Conservation (phyloP, 129 eudicot species). For the Flaveria ramosissima region DNA sequence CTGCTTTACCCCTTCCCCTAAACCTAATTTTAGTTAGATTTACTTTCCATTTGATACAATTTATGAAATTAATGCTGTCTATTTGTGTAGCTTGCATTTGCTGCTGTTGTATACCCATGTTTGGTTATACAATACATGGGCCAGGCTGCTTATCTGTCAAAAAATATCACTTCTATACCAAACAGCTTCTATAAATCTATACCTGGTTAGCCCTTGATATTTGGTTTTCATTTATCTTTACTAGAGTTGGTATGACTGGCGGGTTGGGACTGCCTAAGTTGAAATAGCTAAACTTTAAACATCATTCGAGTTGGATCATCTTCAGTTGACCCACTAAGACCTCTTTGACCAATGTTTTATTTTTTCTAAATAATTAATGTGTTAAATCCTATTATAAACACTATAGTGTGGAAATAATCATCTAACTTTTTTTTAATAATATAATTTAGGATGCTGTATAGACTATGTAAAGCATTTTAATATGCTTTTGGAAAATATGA, state of each 20-base stretch:
- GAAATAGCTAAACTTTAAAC: not conserved
- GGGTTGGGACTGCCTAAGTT: not conserved
- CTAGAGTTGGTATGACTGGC: not conserved
- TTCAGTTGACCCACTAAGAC: not conserved
- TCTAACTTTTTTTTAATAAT: not conserved
- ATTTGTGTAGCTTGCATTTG: slow-evolving; percentile 75
- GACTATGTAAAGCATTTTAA: not conserved
- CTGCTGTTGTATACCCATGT: slow-evolving; percentile 69
- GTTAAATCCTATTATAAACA: not conserved
- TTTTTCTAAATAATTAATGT: not conserved
- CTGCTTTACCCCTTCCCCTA: too few relatives aligned
- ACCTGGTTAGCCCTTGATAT: slow-evolving; percentile 60
- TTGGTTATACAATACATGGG: slow-evolving; percentile 97
- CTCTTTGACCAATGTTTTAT: not conserved
- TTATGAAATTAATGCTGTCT: slow-evolving; percentile 12
- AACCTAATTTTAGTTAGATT: too few relatives aligned
- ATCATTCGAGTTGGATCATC: not conserved
- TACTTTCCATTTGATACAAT: not conserved
- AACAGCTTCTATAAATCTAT: slow-evolving; percentile 80
- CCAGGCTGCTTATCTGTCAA: slow-evolving; percentile 91
- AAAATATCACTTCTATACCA: slow-evolving; percentile 60
- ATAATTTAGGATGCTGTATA: not conserved
- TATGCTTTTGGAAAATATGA: not conserved
- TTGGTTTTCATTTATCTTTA: not conserved
- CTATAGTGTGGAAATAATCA: not conserved